phyloP scores from a whole-genome alignment of 2,329 filamentous ascomycete species.

The Aspergillus alliaceus region DNA sequence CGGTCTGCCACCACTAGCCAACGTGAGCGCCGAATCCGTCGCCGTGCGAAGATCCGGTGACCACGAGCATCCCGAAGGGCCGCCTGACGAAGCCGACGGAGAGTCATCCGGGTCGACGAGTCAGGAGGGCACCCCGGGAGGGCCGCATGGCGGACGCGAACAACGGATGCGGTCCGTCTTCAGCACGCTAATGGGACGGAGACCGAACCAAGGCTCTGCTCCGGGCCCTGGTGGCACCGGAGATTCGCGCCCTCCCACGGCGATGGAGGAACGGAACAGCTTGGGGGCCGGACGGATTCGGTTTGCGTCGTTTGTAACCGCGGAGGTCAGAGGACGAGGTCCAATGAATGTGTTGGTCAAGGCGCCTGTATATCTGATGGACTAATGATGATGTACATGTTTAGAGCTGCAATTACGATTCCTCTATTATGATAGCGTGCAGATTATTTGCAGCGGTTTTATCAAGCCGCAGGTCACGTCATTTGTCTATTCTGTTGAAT shows the following conservation, averaged over 20 bases:
- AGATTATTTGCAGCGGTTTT: background rate
- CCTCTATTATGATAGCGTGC: background rate
- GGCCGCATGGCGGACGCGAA: slow-evolving; percentile 9
- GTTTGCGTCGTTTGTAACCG: slow-evolving; percentile 71
- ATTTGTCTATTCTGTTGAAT: background rate
- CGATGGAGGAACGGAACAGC: slow-evolving; percentile 5
- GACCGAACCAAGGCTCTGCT: slow-evolving; percentile 10
- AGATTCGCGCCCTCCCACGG: slow-evolving; percentile 12
- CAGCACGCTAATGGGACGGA: slow-evolving; percentile 38
- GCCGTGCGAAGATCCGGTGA: slow-evolving; percentile 18
- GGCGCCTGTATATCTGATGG: slow-evolving; percentile 64
- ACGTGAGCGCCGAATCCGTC: slow-evolving; percentile 15
- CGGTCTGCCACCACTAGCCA: slow-evolving; percentile 59
- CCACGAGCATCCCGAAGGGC: slow-evolving; percentile 13
- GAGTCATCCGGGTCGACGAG: slow-evolving; percentile 19
- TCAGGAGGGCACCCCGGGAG: background rate
- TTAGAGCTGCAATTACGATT: background rate
- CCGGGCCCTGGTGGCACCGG: slow-evolving; percentile 24
- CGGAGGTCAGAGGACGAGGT: slow-evolving; percentile 70
- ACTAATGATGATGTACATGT: slow-evolving; percentile 5
- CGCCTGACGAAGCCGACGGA: slow-evolving; percentile 16
- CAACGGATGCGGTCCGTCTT: slow-evolving; percentile 44
- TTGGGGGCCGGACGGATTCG: slow-evolving; percentile 56
- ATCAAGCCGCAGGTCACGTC: background rate
- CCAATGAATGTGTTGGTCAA: slow-evolving; percentile 67